Conservation (phyloP, 768 basidiomycete species). For the Termitomyces sp. region DNA sequence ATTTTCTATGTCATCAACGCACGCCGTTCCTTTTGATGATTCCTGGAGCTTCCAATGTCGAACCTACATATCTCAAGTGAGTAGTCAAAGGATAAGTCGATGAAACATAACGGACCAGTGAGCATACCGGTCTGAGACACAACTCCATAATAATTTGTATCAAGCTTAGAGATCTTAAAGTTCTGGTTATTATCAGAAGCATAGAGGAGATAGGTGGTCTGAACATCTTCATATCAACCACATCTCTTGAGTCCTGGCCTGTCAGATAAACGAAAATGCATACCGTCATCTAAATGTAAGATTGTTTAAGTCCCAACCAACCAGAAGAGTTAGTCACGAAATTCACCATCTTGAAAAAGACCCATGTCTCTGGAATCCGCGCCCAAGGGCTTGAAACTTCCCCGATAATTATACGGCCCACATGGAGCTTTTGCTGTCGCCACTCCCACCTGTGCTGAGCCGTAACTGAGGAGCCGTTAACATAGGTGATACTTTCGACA, state of each 20-base stretch:
- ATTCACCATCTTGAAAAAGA: constrained; percentile 40
- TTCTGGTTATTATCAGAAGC: constrained; percentile 67
- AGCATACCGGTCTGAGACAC: constrained; percentile 39
- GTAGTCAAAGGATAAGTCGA: background rate
- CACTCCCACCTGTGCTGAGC: constrained; percentile 58
- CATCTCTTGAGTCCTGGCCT: background rate
- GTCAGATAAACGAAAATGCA: background rate
- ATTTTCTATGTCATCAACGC: background rate
- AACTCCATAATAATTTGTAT: constrained; percentile 56
- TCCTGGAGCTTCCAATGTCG: constrained; percentile 58
- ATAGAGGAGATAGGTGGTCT: constrained; percentile 54
- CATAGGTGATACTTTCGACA: background rate
- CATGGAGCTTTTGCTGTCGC: constrained; percentile 55
- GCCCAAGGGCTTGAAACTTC: constrained; percentile 51
- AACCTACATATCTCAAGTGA: constrained; percentile 23
- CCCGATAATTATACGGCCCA: constrained; percentile 53
- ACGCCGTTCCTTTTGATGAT: constrained; percentile 55
- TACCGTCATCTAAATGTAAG: constrained; percentile 32
- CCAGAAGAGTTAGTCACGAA: background rate
- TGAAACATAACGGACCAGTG: constrained; percentile 25
- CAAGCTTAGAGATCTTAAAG: constrained; percentile 57
- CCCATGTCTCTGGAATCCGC: constrained; percentile 58
- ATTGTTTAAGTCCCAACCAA: background rate
- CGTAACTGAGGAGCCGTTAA: constrained; percentile 36
- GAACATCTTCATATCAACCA: constrained; percentile 25